phyloP scores from a whole-genome alignment of 768 basidiomycete species.

The Boletus tylopilopsis region DNA sequence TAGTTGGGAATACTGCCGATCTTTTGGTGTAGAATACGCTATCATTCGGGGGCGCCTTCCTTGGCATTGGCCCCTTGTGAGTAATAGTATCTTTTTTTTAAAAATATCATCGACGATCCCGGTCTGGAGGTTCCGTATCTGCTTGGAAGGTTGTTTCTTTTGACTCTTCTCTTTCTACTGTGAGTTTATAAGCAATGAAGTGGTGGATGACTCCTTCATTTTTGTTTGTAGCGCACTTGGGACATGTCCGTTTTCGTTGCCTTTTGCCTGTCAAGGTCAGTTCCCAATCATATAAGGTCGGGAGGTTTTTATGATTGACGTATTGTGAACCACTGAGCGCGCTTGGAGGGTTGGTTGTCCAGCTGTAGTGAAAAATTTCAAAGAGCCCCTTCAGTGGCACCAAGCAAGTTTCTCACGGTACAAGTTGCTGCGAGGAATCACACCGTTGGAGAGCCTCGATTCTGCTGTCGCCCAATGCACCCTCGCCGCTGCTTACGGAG shows the following conservation, averaged over 20 bases:
- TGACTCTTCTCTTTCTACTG: constrained; percentile 17
- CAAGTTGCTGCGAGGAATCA: too few relatives aligned
- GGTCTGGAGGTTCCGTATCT: constrained; percentile 21
- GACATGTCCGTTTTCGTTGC: background rate
- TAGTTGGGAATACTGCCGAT: constrained; percentile 25
- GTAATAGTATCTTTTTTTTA: background rate
- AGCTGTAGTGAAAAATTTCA: too few relatives aligned
- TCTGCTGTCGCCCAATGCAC: too few relatives aligned
- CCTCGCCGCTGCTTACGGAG: too few relatives aligned
- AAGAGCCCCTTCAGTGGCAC: too few relatives aligned
- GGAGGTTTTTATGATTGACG: too few relatives aligned
- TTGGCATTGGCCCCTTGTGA: constrained; percentile 27
- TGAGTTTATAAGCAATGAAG: background rate
- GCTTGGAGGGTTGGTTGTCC: too few relatives aligned
- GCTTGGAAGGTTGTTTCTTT: constrained; percentile 15
- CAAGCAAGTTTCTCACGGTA: too few relatives aligned
- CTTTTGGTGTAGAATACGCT: constrained; percentile 18
- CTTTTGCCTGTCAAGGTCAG: constrained; percentile 19
- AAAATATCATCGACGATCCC: background rate
- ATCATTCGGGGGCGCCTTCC: constrained; percentile 15
- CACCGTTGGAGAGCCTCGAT: too few relatives aligned
- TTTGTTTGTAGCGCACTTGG: constrained; percentile 1
- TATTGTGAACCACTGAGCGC: too few relatives aligned
- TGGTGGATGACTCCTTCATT: background rate
- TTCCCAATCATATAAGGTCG: background rate